Conservation (phyloP, 225 moss, liverwort and hornwort genomes). For the Marchantia polymorpha region DNA sequence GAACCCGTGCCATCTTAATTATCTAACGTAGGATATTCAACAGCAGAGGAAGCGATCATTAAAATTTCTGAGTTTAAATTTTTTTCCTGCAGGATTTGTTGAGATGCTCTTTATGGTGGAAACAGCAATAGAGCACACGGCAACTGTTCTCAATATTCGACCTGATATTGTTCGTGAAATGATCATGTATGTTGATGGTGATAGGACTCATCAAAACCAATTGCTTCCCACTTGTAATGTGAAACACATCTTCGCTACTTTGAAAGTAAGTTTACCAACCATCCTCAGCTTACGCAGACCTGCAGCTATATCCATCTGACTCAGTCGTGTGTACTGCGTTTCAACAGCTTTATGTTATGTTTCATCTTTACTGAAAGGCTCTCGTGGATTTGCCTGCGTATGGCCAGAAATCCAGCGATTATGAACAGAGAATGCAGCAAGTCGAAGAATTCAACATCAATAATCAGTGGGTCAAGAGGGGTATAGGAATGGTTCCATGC, state of each 20-base stretch:
- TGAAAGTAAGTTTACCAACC: constrained; percentile 52
- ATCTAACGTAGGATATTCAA: background rate
- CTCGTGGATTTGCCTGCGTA: background rate
- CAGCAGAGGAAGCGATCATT: background rate
- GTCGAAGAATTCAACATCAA: constrained; percentile 58
- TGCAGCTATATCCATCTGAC: background rate
- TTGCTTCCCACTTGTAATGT: constrained; percentile 61
- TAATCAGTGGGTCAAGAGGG: constrained; percentile 66
- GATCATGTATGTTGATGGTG: constrained; percentile 76
- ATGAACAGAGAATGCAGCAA: constrained; percentile 42
- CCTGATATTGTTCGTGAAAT: constrained; percentile 58
- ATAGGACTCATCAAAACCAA: constrained; percentile 55
- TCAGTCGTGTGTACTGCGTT: background rate
- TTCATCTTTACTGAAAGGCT: background rate
- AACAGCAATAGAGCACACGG: constrained; percentile 82
- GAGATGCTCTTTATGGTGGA: constrained; percentile 92
- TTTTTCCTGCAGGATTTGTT: constrained; percentile 54
- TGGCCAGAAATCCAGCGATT: constrained; percentile 62
- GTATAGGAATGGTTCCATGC: constrained; percentile 70
- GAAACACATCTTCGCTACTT: constrained; percentile 45
- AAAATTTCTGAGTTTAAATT: background rate
- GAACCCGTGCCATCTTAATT: no score
- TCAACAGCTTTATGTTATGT: background rate
- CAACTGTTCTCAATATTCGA: constrained; percentile 52
- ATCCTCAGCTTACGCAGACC: background rate